Conservation (phyloP, 768 basidiomycete genomes). For the Amanita fuliginea region DNA sequence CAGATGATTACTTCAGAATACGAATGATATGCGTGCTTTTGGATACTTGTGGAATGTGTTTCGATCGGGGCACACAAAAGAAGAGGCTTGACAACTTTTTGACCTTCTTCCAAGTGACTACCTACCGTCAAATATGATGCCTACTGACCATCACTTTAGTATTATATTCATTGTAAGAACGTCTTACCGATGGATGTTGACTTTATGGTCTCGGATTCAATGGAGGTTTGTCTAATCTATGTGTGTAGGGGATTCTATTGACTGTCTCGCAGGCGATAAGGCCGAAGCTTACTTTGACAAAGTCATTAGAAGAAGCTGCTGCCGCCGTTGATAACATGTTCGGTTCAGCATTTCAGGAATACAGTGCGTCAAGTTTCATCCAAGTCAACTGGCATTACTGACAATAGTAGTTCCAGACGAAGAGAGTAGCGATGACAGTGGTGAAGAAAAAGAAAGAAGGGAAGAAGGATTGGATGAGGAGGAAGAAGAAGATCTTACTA, state of each 20-base stretch:
- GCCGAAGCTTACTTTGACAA: conserved; percentile 62
- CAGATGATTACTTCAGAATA: conserved; percentile 93
- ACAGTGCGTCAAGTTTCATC: conserved; percentile 29
- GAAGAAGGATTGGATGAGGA: conserved; percentile 42
- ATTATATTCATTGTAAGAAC: conserved; percentile 86
- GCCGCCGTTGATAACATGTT: conserved; percentile 86
- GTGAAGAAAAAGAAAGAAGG: conserved; percentile 43
- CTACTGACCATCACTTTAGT: conserved; percentile 24
- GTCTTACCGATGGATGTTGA: conserved; percentile 95
- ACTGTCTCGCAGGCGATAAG: conserved; percentile 55
- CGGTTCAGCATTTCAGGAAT: conserved; percentile 48
- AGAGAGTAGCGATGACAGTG: conserved; percentile 55
- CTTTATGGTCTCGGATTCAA: conserved; percentile 91
- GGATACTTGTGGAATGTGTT: conserved; percentile 96
- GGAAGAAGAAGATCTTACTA: conserved; percentile 51
- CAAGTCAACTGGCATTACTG: background rate
- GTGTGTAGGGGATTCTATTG: background rate
- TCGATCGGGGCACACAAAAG: conserved; percentile 86
- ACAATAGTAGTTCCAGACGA: conserved; percentile 8
- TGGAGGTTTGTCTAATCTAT: conserved; percentile 48
- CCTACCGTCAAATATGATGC: conserved; percentile 1
- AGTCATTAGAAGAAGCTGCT: conserved; percentile 80
- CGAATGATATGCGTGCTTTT: conserved; percentile 85
- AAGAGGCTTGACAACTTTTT: conserved; percentile 91
- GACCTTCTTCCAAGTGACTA: conserved; percentile 78